Base-by-base conservation (phyloP, 768 basidiomycete genomes). In the Boletus vermiculosoides region DNA sequence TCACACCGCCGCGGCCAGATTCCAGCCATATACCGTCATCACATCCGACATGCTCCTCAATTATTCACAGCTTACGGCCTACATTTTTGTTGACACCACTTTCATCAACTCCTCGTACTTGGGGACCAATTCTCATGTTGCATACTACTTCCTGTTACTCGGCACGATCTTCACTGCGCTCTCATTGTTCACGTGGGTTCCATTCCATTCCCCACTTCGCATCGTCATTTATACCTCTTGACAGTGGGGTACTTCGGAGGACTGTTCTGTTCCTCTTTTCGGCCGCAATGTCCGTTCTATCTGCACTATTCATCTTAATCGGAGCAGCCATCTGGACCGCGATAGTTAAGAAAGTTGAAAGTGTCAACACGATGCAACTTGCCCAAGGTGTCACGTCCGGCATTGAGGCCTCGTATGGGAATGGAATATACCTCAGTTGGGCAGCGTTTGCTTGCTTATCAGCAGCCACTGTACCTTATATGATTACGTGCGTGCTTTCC, bases 251-350 rank as follows among this genome's bases (percentile, higher is more conserved):
- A 45, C 74, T 80, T 51, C 86, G 85, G 69, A 83, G 77, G 55
- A 84, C 82, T 47, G 63, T 84, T 18, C 79, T 88, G 9, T 92
- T 91, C 68, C 75, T 90, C 64, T 56, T 84, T 25, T 90, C 91
- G 4, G 81, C 87, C 5, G 69, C 80, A 1, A 80, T 87, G 63
- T 81, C 88, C 15, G 70, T 86, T 49, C 55, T 85, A 18, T 83
- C 84, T 31, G 81, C 82, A 52, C 44, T 88, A 12, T 77, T 90
- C 52, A 69, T 91, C 46, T 76, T 93, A 48, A 83, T 87, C 41
- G 88, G 83, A 25, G 84, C 85, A 16, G 79, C 82, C 45, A 84
- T 92, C 57, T 93, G 91, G 91, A 91, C 91, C 5, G 80, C 84
- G 45, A 77, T 90, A 50, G 78, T 92, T 50, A 81, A 84, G 61